These are phyloP conservation scores for Ophiorrhiza pumila DNA, from an alignment of 257 asterid genomes.

Conservation along the genomic window DNA sequence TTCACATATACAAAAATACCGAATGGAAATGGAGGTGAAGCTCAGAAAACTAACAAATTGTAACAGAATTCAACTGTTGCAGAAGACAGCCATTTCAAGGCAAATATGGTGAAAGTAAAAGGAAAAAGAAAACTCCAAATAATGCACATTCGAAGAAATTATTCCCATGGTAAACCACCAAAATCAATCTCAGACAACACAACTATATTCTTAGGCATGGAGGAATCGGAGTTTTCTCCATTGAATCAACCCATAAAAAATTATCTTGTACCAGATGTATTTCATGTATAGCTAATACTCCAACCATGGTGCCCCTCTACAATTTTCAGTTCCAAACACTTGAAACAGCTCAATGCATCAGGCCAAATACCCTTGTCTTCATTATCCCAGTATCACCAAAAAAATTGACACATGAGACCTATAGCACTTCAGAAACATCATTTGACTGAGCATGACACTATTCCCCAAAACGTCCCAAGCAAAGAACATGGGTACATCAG, in stretches of 20 bases:
- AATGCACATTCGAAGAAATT: neutral
- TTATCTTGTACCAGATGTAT: neutral
- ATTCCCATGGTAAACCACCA: neutral
- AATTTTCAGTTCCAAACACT: constrained; percentile 3
- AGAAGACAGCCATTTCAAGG: neutral
- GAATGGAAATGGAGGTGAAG: neutral
- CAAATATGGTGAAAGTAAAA: neutral
- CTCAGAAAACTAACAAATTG: neutral
- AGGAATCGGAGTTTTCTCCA: neutral
- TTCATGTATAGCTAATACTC: neutral
- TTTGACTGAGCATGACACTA: constrained; percentile 45
- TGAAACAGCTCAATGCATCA: constrained; percentile 13
- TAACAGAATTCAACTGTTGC: neutral
- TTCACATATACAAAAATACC: neutral
- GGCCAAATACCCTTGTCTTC: constrained; percentile 2
- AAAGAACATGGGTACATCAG: constrained; percentile 61
- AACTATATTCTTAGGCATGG: neutral
- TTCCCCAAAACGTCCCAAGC: constrained; percentile 45
- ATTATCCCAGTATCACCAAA: constrained; percentile 2
- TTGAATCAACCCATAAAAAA: neutral
- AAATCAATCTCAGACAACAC: neutral
- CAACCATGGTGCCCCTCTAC: neutral
- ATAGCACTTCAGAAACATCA: constrained; percentile 34
- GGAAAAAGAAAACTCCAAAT: neutral
- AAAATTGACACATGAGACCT: constrained; percentile 28